Percentiles rank a stretch among this genome's conserved stretches.
These are phyloP conservation scores for Colletotrichum sp. DNA, from an alignment of 2,329 filamentous ascomycete genomes.

Conservation along the genomic window DNA sequence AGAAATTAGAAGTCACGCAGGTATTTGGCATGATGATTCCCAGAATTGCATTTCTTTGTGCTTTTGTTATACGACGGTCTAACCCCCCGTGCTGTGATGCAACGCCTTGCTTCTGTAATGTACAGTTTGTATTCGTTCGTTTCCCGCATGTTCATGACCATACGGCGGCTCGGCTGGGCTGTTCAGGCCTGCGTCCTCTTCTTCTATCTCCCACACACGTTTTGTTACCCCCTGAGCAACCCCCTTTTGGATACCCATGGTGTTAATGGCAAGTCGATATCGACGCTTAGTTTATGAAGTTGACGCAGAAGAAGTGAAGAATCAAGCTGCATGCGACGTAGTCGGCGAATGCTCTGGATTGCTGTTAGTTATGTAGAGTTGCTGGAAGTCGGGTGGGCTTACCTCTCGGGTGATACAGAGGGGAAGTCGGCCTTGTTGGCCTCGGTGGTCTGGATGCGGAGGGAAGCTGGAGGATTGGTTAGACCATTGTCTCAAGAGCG, in stretches of 20 bases:
- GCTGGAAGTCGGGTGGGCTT: slow-evolving; percentile 26
- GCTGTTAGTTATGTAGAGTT: slow-evolving; percentile 18
- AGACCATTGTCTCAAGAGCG: not conserved
- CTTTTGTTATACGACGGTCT: slow-evolving; percentile 1
- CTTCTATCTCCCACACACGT: not conserved
- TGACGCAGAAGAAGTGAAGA: slow-evolving; percentile 98
- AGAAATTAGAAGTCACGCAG: not conserved
- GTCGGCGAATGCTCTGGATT: slow-evolving; percentile 86
- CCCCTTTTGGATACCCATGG: not conserved
- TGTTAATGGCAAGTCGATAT: slow-evolving; percentile 3
- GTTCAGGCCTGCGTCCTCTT: not conserved
- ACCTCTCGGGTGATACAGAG: slow-evolving; percentile 81
- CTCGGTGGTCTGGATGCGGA: slow-evolving; percentile 91
- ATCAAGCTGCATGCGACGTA: slow-evolving; percentile 94
- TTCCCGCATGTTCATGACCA: not conserved
- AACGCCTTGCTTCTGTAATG: slow-evolving; percentile 15
- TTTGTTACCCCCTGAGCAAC: not conserved
- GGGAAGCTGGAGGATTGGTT: slow-evolving; percentile 53
- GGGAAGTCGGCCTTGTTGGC: slow-evolving; percentile 82
- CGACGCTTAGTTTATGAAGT: slow-evolving; percentile 89
- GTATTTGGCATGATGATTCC: slow-evolving; percentile 28
- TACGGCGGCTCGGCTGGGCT: not conserved
- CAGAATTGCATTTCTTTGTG: slow-evolving; percentile 23
- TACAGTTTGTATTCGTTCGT: slow-evolving; percentile 14
- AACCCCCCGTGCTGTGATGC: slow-evolving; percentile 5